These are phyloP conservation scores for Pseudoperonospora humuli DNA, from an alignment of 352 stramenopile genomes.

Conservation along the genomic window DNA sequence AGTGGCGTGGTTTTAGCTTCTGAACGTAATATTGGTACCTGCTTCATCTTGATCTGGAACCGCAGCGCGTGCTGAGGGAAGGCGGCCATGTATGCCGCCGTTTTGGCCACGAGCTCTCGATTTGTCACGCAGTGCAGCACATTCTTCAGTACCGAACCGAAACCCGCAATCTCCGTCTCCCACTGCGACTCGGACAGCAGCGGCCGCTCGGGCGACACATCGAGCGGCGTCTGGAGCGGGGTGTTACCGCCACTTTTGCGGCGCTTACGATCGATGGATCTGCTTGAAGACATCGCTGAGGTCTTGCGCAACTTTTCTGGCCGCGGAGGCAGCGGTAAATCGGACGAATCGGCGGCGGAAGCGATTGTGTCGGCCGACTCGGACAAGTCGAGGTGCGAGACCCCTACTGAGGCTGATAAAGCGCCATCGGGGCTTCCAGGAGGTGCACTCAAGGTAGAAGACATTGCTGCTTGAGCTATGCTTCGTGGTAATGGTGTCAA, in stretches of 20 bases:
- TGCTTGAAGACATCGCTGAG: slow-evolving; percentile 1
- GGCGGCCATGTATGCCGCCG: slow-evolving; percentile 61
- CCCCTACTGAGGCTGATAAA: slow-evolving; percentile 2
- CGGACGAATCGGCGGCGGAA: slow-evolving; percentile 8
- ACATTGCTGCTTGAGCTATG: not conserved
- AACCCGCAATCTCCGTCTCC: slow-evolving; percentile 71
- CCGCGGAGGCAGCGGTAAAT: slow-evolving; percentile 6
- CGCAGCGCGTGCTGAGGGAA: slow-evolving; percentile 66
- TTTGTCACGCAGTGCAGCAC: slow-evolving; percentile 64
- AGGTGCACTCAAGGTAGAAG: slow-evolving; percentile 1
- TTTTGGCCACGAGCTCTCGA: slow-evolving; percentile 64
- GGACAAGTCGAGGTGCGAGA: slow-evolving; percentile 2
- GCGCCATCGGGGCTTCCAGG: not conserved
- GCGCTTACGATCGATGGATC: slow-evolving; percentile 7
- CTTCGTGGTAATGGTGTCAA: not conserved
- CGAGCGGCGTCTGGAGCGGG: slow-evolving; percentile 3
- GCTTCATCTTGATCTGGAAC: slow-evolving; percentile 86
- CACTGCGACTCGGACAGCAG: slow-evolving; percentile 60
- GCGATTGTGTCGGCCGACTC: not conserved
- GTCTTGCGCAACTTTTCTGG: slow-evolving; percentile 6
- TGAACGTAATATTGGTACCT: slow-evolving; percentile 36
- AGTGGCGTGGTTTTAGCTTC: slow-evolving; percentile 9
- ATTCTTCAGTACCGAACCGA: slow-evolving; percentile 60
- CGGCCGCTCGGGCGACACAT: slow-evolving; percentile 10
- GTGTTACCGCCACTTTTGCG: slow-evolving; percentile 15